Conservation (phyloP, 176 grass and related monocot genomes). For the Alloteropsis semialata region DNA sequence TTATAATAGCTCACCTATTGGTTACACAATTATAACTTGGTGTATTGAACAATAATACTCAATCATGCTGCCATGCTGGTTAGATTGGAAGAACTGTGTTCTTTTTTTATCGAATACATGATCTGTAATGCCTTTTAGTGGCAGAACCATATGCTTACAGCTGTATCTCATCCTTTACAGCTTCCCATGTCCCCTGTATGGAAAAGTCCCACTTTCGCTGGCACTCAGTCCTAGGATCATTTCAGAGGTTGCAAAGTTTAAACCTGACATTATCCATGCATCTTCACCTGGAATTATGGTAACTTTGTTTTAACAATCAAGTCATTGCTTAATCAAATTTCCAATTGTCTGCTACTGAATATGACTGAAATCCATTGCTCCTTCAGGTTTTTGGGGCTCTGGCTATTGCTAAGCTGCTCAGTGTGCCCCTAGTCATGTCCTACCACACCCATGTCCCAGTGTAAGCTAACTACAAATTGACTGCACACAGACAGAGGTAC, state of each 20-base stretch:
- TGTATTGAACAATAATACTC: not conserved
- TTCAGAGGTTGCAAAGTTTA: slow-evolving; percentile 84
- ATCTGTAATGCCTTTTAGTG: slow-evolving; percentile 10
- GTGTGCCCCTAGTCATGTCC: slow-evolving; percentile 80
- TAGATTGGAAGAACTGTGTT: not conserved
- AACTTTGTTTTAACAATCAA: not conserved
- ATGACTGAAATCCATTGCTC: not conserved
- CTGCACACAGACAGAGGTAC: not conserved
- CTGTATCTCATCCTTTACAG: slow-evolving; percentile 41
- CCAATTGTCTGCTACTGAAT: not conserved
- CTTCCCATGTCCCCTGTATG: slow-evolving; percentile 92
- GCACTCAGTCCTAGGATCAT: slow-evolving; percentile 97
- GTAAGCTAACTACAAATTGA: slow-evolving; percentile 38
- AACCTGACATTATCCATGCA: slow-evolving; percentile 95
- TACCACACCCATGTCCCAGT: slow-evolving; percentile 97
- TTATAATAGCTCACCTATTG: not conserved
- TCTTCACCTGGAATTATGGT: slow-evolving; percentile 99
- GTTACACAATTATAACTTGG: too few relatives aligned
- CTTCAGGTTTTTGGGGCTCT: slow-evolving; percentile 93
- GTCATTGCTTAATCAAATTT: not conserved
- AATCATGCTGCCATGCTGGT: not conserved
- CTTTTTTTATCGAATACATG: not conserved
- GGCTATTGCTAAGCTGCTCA: slow-evolving; percentile 79
- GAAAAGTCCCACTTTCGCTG: slow-evolving; percentile 87
- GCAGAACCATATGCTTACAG: slow-evolving; percentile 14